Base-by-base conservation (phyloP, 805 yeast species). In the Wickerhamomyces ciferrii region DNA sequence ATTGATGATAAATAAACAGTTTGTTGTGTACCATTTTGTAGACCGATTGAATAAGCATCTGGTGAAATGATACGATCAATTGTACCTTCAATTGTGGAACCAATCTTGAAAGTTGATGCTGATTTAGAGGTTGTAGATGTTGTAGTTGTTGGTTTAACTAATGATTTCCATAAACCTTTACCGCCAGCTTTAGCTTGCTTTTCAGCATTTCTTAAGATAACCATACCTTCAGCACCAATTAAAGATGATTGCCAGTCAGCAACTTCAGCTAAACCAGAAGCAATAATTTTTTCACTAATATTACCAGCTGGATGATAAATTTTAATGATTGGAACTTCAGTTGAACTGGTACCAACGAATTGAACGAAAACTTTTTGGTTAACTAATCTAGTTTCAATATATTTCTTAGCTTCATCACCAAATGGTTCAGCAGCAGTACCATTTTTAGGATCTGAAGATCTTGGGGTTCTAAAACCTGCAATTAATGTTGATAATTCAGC, bases 191-290 rank as follows among this genome's bases (percentile, higher is more conserved):
- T 81, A 15, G 92, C 94, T 1, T 70, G 59, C 50, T 72, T 77
- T 61, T 87, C 95, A 24, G 83, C 79, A 48, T 71, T 75, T 58
- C 96, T 77, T 45, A 86, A 72, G 32, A 61, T 59, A 2, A 74
- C 54, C 90, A 88, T 86, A 21, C 70, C 69, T 39, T 72, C 66
- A 11, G 89, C 68, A 5, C 96, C 96, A 47, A 88, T 68, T 38
- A 79, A 55, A 14, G 76, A 59, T 1, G 89, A 78, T 61, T 89
- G 96, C 89, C 92, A 83, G 61, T 88, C 96, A 23, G 81, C 77
- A 42, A 87, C 80, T 53, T 80, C 82, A 13, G 84, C 96, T 27
- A 83, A 71, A 11, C 96, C 96, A 46, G 71, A 72, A 47, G 75
- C 79, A 48, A 88, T 71, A 47, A 88, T 67, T 52, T 78, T 77